Conservation (phyloP, 202 grass and related monocot genomes). For the Setaria viridis region DNA sequence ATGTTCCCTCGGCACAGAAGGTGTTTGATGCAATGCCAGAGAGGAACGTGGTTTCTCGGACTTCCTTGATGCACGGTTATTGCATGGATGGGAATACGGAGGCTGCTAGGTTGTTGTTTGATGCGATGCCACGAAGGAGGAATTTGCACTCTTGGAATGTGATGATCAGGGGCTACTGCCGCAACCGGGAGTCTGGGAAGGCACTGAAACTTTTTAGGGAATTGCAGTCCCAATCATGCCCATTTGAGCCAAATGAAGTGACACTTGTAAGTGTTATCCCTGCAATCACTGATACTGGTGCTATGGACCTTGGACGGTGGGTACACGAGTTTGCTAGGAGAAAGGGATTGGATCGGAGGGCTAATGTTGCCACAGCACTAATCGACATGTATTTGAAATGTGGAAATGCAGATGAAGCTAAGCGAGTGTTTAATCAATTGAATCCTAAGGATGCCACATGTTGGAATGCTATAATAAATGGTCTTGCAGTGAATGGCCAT, state of each 20-base stretch:
- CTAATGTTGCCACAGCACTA: conserved; percentile 46
- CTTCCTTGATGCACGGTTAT: conserved; percentile 30
- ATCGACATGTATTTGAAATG: conserved; percentile 64
- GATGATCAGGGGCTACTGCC: conserved; percentile 27
- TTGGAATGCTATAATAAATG: conserved; percentile 59
- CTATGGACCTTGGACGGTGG: conserved; percentile 30
- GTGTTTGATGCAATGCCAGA: conserved; percentile 52
- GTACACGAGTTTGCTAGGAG: conserved; percentile 30
- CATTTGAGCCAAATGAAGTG: conserved; percentile 31
- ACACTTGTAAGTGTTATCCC: conserved; percentile 27
- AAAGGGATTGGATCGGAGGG: conserved; percentile 30
- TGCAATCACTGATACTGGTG: conserved; percentile 26
- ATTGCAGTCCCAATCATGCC: conserved; percentile 12
- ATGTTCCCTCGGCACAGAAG: conserved; percentile 19
- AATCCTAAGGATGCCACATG: conserved; percentile 42
- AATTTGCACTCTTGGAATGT: conserved; percentile 39
- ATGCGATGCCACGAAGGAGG: conserved; percentile 36
- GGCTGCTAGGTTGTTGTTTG: conserved; percentile 15
- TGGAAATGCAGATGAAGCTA: conserved; percentile 33
- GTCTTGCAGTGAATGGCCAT: conserved; percentile 58
- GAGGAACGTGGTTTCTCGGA: conserved; percentile 49
- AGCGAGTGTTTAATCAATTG: conserved; percentile 16
- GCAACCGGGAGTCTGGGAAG: neutral
- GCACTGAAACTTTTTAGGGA: conserved; percentile 16
- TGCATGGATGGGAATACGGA: conserved; percentile 2